A percentile compares a stretch with the other conserved stretches of the same genome.
phyloP scores from a whole-genome alignment of 495 filamentous ascomycete species.

The Geopyxis carbonaria region DNA sequence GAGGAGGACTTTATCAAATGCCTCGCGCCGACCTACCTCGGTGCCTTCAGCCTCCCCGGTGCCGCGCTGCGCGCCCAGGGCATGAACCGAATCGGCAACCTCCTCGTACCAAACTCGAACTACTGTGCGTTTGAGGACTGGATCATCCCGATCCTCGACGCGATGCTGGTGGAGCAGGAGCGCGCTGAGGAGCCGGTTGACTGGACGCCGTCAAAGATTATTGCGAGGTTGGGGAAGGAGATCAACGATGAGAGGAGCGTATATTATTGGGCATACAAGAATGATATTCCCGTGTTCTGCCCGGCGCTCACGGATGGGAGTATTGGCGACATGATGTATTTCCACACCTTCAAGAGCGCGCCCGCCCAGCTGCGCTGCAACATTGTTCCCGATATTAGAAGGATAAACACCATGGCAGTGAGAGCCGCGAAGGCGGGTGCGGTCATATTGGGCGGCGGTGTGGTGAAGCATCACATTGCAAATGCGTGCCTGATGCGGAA shows the following conservation, averaged over 20 bases:
- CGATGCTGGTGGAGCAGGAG: conserved; percentile 86
- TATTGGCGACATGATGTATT: conserved; percentile 92
- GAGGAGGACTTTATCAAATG: conserved; percentile 99
- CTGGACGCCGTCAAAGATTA: conserved; percentile 85
- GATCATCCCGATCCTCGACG: conserved; percentile 78
- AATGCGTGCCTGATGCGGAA: conserved; percentile 96
- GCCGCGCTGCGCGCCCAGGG: conserved; percentile 62
- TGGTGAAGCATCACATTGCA: conserved; percentile 94
- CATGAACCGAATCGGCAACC: conserved; percentile 86
- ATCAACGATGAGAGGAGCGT: conserved; percentile 80
- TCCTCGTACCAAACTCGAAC: conserved; percentile 91
- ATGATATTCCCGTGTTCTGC: conserved; percentile 91
- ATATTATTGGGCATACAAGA: conserved; percentile 85
- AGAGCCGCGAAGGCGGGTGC: conserved; percentile 71
- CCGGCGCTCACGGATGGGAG: conserved; percentile 89
- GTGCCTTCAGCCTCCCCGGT: conserved; percentile 58
- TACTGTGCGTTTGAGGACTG: conserved; percentile 97
- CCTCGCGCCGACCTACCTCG: conserved; percentile 80
- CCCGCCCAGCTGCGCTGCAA: conserved; percentile 65
- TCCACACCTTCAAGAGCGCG: conserved; percentile 77
- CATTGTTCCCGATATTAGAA: conserved; percentile 75
- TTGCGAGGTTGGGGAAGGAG: conserved; percentile 69
- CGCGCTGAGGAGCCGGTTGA: conserved; percentile 51
- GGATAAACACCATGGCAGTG: conserved; percentile 76
- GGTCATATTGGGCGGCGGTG: conserved; percentile 81